phyloP scores from a whole-genome alignment of 345 rosid species.

The Rhodamnia rubescens region DNA sequence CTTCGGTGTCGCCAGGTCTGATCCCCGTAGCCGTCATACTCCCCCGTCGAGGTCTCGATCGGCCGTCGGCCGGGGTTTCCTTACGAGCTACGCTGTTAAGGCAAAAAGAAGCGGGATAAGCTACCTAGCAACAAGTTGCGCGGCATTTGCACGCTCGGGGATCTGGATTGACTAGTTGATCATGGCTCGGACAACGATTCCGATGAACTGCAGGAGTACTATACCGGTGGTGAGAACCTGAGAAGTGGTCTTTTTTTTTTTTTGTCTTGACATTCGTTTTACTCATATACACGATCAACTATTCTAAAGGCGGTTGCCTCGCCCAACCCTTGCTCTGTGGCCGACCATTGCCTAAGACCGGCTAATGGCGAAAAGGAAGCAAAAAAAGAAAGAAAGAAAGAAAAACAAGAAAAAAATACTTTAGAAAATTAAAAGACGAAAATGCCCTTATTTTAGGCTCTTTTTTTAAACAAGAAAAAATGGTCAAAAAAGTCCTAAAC shows the following conservation, averaged over 20 bases:
- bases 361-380: no score
- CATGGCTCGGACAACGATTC: conserved; percentile 35
- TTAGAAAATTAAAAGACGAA: no score
- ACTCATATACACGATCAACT: no score
- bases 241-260: conserved; percentile 47
- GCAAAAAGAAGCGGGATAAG: conserved; percentile 19
- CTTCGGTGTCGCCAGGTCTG: conserved; percentile 10
- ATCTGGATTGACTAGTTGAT: conserved; percentile 50
- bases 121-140: conserved; percentile 32
- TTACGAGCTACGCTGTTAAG: conserved; percentile 41
- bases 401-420: no score
- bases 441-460: no score
- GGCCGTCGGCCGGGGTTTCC: conserved; percentile 35
- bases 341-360: no score
- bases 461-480: no score
- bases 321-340: no score
- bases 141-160: conserved; percentile 76
- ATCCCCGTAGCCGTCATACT: conserved; percentile 21
- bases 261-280: neutral
- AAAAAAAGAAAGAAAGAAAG: no score
- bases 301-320: neutral
- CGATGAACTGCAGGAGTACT: conserved; percentile 58
- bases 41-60: conserved; percentile 52
- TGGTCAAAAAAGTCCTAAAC: no score
- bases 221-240: conserved; percentile 86